These are phyloP conservation scores for Suillus bovinus DNA, from an alignment of 768 basidiomycete genomes.

Conservation along the genomic window DNA sequence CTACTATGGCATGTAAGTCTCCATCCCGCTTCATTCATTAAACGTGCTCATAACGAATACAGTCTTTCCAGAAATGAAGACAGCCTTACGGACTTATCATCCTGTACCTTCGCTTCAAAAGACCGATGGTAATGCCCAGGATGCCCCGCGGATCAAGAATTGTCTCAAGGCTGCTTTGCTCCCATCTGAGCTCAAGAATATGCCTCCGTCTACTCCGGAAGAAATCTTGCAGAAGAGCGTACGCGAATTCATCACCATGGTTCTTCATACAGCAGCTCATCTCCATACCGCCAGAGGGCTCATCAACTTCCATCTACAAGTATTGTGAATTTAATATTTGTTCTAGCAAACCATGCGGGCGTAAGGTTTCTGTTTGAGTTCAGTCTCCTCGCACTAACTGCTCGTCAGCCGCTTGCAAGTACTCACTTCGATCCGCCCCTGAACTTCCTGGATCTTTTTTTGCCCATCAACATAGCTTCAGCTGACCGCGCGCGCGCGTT, in stretches of 20 bases:
- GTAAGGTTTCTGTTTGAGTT: conserved; percentile 43
- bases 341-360: conserved; percentile 75
- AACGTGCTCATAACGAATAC: conserved; percentile 22
- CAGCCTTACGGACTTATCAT: conserved; percentile 85
- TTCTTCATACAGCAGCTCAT: conserved; percentile 13
- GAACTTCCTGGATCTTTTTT: conserved; percentile 84
- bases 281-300: conserved; percentile 42
- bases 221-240: conserved; percentile 73
- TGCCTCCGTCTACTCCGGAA: conserved; percentile 71
- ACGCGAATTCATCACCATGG: conserved; percentile 28
- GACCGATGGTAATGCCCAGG: conserved; percentile 85
- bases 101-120: conserved; percentile 87
- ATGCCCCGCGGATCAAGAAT: conserved; percentile 91
- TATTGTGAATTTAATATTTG: conserved; percentile 83
- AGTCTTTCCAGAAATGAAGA: conserved; percentile 96
- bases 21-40: conserved; percentile 10
- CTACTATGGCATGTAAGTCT: conserved; percentile 81
- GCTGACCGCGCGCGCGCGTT: conserved; percentile 75
- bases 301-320: conserved; percentile 78
- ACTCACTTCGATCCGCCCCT: conserved; percentile 74
- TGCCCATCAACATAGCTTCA: conserved; percentile 73
- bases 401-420: conserved; percentile 52
- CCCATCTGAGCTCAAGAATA: conserved; percentile 62
- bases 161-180: conserved; percentile 82
- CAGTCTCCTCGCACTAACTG: conserved; percentile 14